Conservation (phyloP, 2,329 filamentous ascomycete species). For the Colletotrichum tropicale region DNA sequence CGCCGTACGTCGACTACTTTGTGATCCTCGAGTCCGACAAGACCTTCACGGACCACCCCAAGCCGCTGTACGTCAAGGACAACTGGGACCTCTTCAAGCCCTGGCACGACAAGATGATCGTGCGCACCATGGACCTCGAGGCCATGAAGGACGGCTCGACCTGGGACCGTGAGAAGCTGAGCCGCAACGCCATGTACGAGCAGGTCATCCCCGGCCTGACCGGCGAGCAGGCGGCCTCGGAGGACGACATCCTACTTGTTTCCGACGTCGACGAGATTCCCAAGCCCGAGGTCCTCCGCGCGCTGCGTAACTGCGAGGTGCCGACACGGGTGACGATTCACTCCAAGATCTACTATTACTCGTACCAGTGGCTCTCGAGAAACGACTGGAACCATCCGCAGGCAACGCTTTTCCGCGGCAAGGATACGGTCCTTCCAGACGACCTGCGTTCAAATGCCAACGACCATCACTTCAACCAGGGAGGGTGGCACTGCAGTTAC, state of each 20-base stretch:
- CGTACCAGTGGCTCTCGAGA: conserved; percentile 55
- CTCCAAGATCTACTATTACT: conserved; percentile 62
- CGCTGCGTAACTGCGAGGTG: conserved; percentile 56
- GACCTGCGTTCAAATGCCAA: conserved; percentile 56
- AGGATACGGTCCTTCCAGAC: conserved; percentile 55
- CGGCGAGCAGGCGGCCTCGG: conserved; percentile 42
- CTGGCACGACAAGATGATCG: conserved; percentile 66
- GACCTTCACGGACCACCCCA: conserved; percentile 62
- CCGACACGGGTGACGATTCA: conserved; percentile 56
- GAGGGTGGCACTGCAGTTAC: conserved; percentile 66
- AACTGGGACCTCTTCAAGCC: conserved; percentile 55
- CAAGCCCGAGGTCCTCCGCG: conserved; percentile 51
- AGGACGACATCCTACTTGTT: conserved; percentile 62
- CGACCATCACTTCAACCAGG: conserved; percentile 44
- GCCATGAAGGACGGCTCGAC: conserved; percentile 24
- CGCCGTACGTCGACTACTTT: conserved; percentile 67
- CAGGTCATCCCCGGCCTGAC: conserved; percentile 57
- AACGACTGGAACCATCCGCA: conserved; percentile 63
- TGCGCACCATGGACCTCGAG: conserved; percentile 37
- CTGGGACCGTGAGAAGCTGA: conserved; percentile 58
- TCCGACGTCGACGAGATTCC: conserved; percentile 67
- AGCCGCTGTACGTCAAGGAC: conserved; percentile 57
- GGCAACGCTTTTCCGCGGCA: conserved; percentile 55
- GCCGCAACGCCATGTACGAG: conserved; percentile 61
- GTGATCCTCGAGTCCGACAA: conserved; percentile 63